Conservation (phyloP, 805 yeast species). For the Lipomyces mesembrius region DNA sequence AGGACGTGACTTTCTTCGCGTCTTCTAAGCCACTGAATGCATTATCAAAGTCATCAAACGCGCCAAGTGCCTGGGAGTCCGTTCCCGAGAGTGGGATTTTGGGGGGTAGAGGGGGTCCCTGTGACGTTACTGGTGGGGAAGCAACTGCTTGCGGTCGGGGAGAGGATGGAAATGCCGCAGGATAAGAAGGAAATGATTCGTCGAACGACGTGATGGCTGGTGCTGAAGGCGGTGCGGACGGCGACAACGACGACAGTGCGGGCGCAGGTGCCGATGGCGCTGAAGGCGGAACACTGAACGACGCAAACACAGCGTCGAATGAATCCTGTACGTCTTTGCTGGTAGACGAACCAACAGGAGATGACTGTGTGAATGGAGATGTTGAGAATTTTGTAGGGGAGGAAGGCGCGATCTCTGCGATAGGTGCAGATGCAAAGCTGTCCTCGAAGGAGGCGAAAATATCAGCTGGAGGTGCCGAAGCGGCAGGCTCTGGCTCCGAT, state of each 20-base stretch:
- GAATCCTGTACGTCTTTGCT: conserved; percentile 20
- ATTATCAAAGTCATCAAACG: conserved; percentile 41
- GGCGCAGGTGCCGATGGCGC: conserved; percentile 14
- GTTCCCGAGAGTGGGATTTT: conserved; percentile 23
- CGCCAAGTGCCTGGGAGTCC: conserved; percentile 1
- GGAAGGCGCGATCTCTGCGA: conserved; percentile 20
- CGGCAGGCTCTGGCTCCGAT: conserved; percentile 33
- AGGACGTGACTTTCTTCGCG: conserved; percentile 42
- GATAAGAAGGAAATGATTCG: conserved; percentile 13
- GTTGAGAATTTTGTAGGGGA: conserved; percentile 53
- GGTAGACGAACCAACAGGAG: conserved; percentile 48
- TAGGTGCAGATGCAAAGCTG: conserved; percentile 27
- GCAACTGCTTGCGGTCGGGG: conserved; percentile 5
- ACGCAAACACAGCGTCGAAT: conserved; percentile 52
- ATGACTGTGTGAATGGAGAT: conserved; percentile 60
- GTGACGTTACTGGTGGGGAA: conserved; percentile 23
- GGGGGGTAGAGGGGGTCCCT: conserved; percentile 37
- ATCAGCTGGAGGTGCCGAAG: conserved; percentile 41
- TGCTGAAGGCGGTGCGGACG: neutral
- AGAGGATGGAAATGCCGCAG: conserved; percentile 20
- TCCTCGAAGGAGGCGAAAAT: conserved; percentile 21
- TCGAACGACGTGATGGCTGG: conserved; percentile 8
- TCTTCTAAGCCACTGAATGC: conserved; percentile 48
- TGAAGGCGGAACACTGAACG: conserved; percentile 41
- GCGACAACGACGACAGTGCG: neutral